Base-by-base conservation (phyloP, 139 green algal genomes). In the Closterium sp. region DNA sequence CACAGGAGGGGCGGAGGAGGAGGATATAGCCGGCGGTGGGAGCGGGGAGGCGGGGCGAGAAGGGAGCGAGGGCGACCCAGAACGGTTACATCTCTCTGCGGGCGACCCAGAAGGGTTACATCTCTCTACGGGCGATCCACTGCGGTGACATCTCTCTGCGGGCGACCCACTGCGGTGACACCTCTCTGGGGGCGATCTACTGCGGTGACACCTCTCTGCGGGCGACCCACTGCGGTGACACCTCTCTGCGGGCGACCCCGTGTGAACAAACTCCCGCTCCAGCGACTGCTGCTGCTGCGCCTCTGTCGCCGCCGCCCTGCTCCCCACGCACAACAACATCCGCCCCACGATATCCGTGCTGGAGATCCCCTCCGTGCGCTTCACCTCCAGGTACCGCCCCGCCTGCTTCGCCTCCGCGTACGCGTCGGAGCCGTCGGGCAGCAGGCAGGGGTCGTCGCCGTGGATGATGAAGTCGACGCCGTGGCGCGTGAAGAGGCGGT, bases 401-500 rank as follows among this genome's bases (percentile, higher is more conserved):
- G 97, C 94, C 90, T 96, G 95, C 95, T 99, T 99, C 66, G 97
- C 97, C 83, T 98, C 94, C 36, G 96, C 98, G 94, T 99, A 99
- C 0, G 98, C 98, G 92, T 99, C 98, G 3, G 97, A 98, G 90
- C 98, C 98, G 90, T 99, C 98, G 19, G 98, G 98, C 89, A 99
- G 95, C 64, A 99, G 88, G 95, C 98, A 99, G 86, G 98, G 98
- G 95, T 99, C 98, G 94, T 99, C 98, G 0, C 98, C 98, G 93
- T 99, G 98, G 28, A 99, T 96, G 91, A 99, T 97, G 95, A 98
- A 98, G 95, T 99, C 98, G 84, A 99, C 99, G n/a, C 94, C 89
- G 87, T 96, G 93, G 95, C 99, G 98, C 28, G 92, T 96, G 93
- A 99, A 98, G 30, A 99, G 95, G 92, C 98, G 94, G 16, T 97